Evolutionary conservation across 129 eudicot species (phyloP), one percentile per base, ranked within the genome.

Genomic region (Kitagawia praeruptora): DNA sequence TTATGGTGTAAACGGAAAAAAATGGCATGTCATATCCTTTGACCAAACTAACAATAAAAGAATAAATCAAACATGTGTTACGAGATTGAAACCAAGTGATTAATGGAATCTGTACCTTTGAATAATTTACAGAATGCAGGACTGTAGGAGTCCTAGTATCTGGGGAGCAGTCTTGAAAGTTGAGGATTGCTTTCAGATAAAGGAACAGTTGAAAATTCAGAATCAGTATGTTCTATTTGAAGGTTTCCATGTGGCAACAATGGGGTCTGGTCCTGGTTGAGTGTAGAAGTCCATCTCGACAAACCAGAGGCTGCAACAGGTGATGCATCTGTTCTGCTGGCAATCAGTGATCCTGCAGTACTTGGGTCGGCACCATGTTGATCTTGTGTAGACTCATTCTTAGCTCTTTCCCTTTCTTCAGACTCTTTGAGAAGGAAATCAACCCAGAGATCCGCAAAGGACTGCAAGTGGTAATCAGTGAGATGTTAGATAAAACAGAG

Each of bases 401-500:
- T 88, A 9, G 69, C 84, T 80, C 86, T 95, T 79, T 90, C 99
- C 87, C 94, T 90, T 83, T 95, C 96, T 81, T 89, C 97, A 3
- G 93, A 77, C 82, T 95, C 99, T 75, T 89, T 90, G 37, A 95
- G 89, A 69, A 95, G 95, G 73, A 90, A 95, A 84, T 95, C 99
- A 77, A 95, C 97, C 99, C 97, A 95, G 77, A 92, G 84, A 87
- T 95, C 97, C 78, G 95, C 97, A 85, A 95, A 92, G 31, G 96
- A 90, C 99, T 95, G 89, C 40, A 82, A 82, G 51, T 81, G 42
- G 61, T 10, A 19, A 75, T 69, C 46, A 53, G 45, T 78, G 51
- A 48, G 25, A 75, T 19, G 76, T 46, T 9, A 70, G 45, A 64
- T 58, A 74, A 41, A 31, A 64, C 21, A 37, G 46, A 74, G 76